A percentile compares a stretch with the other conserved stretches of the same genome.
These are phyloP conservation scores for Paramyrothecium sp. DNA, from an alignment of 2,329 filamentous ascomycete species.

Conservation along the genomic window DNA sequence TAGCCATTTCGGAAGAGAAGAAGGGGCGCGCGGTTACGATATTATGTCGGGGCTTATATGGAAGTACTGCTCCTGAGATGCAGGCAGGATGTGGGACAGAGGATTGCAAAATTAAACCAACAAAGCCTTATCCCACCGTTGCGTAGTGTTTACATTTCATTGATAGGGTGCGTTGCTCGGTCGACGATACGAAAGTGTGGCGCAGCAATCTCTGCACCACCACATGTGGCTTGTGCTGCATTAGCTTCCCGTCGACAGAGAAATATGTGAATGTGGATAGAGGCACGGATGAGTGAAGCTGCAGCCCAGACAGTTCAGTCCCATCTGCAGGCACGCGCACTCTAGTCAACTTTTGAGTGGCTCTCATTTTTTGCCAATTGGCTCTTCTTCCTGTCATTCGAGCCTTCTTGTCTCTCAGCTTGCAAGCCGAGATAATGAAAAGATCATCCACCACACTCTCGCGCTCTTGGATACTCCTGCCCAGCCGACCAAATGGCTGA, in stretches of 20 bases:
- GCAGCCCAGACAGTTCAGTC: too few relatives aligned
- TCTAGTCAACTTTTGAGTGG: too few relatives aligned
- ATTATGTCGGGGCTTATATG: background rate
- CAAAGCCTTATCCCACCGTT: background rate
- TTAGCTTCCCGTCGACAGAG: constrained; percentile 5
- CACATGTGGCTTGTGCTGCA: constrained; percentile 18
- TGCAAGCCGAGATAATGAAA: constrained; percentile 30
- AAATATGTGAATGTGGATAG: too few relatives aligned
- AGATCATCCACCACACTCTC: constrained; percentile 19
- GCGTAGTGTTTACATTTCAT: background rate
- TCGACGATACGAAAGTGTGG: constrained; percentile 21
- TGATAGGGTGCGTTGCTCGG: constrained; percentile 23
- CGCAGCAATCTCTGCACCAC: constrained; percentile 18
- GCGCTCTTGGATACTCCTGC: constrained; percentile 25
- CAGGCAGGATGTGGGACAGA: too few relatives aligned
- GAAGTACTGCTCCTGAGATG: background rate
- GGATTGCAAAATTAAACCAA: background rate
- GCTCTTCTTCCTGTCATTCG: background rate
- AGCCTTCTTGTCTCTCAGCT: background rate
- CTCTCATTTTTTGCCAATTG: background rate
- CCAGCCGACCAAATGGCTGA: constrained; percentile 35
- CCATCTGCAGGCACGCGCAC: too few relatives aligned
- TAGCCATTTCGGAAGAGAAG: constrained; percentile 42
- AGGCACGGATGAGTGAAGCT: too few relatives aligned
- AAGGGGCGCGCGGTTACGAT: background rate